Base-by-base conservation (phyloP, 2,329 filamentous ascomycete genomes). In the Byssoonygena ceratinophila region DNA sequence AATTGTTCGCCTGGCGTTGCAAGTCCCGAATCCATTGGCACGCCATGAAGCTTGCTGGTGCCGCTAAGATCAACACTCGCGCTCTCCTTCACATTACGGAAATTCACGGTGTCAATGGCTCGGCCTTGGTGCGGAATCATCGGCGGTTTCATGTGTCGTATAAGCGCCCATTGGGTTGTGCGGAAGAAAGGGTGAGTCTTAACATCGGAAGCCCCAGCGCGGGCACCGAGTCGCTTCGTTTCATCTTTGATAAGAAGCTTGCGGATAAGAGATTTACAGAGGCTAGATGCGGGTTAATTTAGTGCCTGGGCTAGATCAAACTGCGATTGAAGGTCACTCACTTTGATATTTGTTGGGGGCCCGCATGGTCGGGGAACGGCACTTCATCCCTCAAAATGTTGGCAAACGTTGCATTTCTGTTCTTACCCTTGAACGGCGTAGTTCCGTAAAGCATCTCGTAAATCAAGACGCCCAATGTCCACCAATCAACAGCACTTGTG, bases 371-470 rank as follows among this genome's bases (percentile, higher is more conserved):
- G 0, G 92, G 90, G 71, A 98, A 98, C 4, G 87, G 87, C 56
- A 96, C 92, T 59, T 98, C 92, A 68, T 98, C 92, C 50, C 90
- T 79, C 57, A 98, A 71, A 60, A 98, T 98, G 66, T 97, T 98
- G 56, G 90, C 91, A 73, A 98, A 98, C 0, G 92, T 98, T 12
- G 90, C 89, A 63, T 97, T 98, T 36, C 92, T 82, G 70, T 96
- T 98, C 80, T 98, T 97, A 61, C 92, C 92, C 75, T 98, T 98
- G 78, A 98, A 98, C 1, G 92, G 92, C 0, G 92, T 98, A 0
- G 91, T 98, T 52, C 92, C 92, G 72, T 91, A 98, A 32, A 98
- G 77, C 92, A 98, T 98, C 71, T 98, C 92, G 68, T 97, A 98
- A 53, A 98, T 89, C 64, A 98, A 72, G 60, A 98, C 97, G 18